Conservation (phyloP, 1,139 yeast species). For the Candida neerlandica region DNA sequence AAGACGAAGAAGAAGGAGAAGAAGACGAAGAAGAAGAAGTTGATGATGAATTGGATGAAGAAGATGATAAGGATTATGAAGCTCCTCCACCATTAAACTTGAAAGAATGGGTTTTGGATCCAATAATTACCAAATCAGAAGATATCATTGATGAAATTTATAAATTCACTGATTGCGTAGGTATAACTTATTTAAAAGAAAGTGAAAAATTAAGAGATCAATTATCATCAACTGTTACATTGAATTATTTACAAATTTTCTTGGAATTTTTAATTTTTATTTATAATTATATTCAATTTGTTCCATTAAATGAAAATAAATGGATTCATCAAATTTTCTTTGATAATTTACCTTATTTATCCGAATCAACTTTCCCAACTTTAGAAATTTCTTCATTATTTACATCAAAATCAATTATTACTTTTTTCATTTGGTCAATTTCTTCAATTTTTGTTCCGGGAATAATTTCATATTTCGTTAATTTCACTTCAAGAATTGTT, state of each 20-base stretch:
- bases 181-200: conserved; percentile 43
- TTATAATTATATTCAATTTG: conserved; percentile 38
- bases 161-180: conserved; percentile 41
- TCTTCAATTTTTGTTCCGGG: conserved; percentile 48
- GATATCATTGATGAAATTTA: conserved; percentile 28
- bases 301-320: conserved; percentile 40
- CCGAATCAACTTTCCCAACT: conserved; percentile 26
- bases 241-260: conserved; percentile 44
- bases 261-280: conserved; percentile 42
- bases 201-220: conserved; percentile 52
- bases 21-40: conserved; percentile 29
- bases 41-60: conserved; percentile 29
- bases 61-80: conserved; percentile 32
- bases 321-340: conserved; percentile 43
- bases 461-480: conserved; percentile 51
- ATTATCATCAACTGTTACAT: conserved; percentile 50
- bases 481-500: conserved; percentile 52
- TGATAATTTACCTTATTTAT: conserved; percentile 35
- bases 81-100: conserved; percentile 47
- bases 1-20: conserved; percentile 25
- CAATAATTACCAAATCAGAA: conserved; percentile 38
- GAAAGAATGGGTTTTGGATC: conserved; percentile 41
- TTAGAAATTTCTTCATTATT: conserved; percentile 42
- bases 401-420: conserved; percentile 31
- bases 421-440: conserved; percentile 43